Base-by-base conservation (phyloP, 179 eudicot species). In the Vitellaria paradoxa region DNA sequence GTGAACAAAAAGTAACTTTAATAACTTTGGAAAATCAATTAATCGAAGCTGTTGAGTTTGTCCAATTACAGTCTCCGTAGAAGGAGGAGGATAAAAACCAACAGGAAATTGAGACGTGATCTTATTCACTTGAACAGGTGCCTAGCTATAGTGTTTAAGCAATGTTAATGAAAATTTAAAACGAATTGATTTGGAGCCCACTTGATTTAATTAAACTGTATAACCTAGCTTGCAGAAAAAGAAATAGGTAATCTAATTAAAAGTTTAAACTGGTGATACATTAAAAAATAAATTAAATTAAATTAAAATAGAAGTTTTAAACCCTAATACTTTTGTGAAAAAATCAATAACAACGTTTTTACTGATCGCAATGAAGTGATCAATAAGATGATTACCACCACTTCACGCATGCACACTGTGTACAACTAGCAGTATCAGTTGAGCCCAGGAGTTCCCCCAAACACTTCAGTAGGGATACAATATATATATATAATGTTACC, bases 391-490 rank as follows among this genome's bases (percentile, higher is more conserved):
- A 59, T 59, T 14, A 21, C 63, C 63, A 18, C 63, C 23, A 59
- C 8, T 15, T 53, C 57, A 53, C 14, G 11, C 14, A 30, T 30
- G 37, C 37, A 30, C 37, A 30, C 11, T 14, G 12, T 12, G 4
- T 53, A 53, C n/a, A 53, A 21, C 21, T 61, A 61, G 12, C 12
- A 23, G 45, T 64, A 76, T 68, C 79, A 77, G 56, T 49, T 68
- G 79, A 68, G 45, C 74, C 42, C 72, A n/a, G 53, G 63, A 78
- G 80, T 78, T 78, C 70, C 64, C 76, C 76, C 70, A 62, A 78
- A 70, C 76, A 49, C 80, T 78, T 78, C 80, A 78, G 63, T 59
- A 59, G 23, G 63, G 63, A 59, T 18, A 2, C 9, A 59, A 59
- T 30, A 30, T 30, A 30, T 30, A 30, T 30, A 30, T 30, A 30